Evolutionary conservation across 2,329 filamentous ascomycete genomes (phyloP).

Genomic region (Dothistroma septosporum): DNA sequence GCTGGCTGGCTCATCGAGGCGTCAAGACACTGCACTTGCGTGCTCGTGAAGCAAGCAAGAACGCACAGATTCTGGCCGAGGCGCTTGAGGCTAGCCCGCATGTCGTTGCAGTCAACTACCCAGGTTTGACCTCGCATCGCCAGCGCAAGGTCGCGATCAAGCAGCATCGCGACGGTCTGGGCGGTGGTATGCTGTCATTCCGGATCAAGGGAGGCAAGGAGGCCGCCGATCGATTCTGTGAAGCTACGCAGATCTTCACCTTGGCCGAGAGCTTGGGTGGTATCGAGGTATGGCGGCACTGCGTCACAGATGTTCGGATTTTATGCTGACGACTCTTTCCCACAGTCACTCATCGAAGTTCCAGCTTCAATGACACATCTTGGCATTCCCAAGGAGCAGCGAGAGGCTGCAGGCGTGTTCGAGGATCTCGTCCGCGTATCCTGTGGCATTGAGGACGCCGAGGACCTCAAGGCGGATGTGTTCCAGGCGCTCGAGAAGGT

Average conservation of each 20-base stretch:
- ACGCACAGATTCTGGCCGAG: conserved; percentile 72
- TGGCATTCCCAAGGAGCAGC: conserved; percentile 83
- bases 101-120: conserved; percentile 91
- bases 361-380: conserved; percentile 96
- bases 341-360: conserved; percentile 68
- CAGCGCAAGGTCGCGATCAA: conserved; percentile 79
- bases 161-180: conserved; percentile 91
- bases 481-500: conserved; percentile 77
- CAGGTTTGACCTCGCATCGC: conserved; percentile 80
- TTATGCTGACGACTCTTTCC: background rate
- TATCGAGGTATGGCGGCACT: conserved; percentile 59
- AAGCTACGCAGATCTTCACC: conserved; percentile 82
- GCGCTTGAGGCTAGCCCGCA: conserved; percentile 75
- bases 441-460: conserved; percentile 88
- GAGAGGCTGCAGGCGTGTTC: conserved; percentile 88
- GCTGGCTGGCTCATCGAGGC: conserved; percentile 95
- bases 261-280: conserved; percentile 89
- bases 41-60: conserved; percentile 75
- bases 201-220: conserved; percentile 80
- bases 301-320: background rate
- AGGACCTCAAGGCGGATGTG: conserved; percentile 78
- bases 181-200: conserved; percentile 97
- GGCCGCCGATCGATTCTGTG: conserved; percentile 89
- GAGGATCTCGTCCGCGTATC: conserved; percentile 91
- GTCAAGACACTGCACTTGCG: conserved; percentile 95